phyloP scores from a whole-genome alignment of 129 eudicot species.

The Mikania micrantha region DNA sequence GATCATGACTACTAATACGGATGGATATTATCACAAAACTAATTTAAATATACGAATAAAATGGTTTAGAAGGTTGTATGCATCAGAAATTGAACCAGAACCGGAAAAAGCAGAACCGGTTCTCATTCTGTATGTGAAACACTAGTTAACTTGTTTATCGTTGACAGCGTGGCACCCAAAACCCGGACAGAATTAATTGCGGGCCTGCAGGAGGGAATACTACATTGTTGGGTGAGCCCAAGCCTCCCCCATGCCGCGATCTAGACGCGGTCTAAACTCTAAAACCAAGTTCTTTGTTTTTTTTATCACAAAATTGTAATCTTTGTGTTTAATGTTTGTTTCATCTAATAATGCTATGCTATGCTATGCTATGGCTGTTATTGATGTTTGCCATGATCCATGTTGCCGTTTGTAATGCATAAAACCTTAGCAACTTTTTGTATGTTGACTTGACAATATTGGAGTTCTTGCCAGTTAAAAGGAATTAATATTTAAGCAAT shows the following conservation, averaged over 20 bases:
- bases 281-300: slow-evolving; percentile 14
- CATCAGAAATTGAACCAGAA: not conserved
- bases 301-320: not conserved
- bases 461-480: not conserved
- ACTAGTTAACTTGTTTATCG: not conserved
- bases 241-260: slow-evolving; percentile 94
- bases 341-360: slow-evolving; percentile 45
- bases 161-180: slow-evolving; percentile 83
- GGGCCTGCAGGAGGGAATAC: slow-evolving; percentile 96
- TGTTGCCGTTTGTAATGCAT: slow-evolving; percentile 24
- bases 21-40: too few species aligned
- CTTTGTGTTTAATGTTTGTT: slow-evolving; percentile 13
- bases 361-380: too few species aligned
- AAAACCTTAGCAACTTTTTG: slow-evolving; percentile 15
- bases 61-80: not conserved
- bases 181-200: slow-evolving; percentile 56
- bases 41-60: not conserved
- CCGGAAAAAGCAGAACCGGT: too few species aligned
- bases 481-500: too few species aligned
- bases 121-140: not conserved
- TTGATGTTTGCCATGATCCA: slow-evolving; percentile 22
- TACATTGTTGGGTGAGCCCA: slow-evolving; percentile 88
- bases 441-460: not conserved
- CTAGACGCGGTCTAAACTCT: slow-evolving; percentile 88
- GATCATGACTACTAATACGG: not conserved